A percentile compares a stretch with the other conserved stretches of the same genome.
Conservation (phyloP, 768 basidiomycete species). For the Lactifluus rugatus region DNA sequence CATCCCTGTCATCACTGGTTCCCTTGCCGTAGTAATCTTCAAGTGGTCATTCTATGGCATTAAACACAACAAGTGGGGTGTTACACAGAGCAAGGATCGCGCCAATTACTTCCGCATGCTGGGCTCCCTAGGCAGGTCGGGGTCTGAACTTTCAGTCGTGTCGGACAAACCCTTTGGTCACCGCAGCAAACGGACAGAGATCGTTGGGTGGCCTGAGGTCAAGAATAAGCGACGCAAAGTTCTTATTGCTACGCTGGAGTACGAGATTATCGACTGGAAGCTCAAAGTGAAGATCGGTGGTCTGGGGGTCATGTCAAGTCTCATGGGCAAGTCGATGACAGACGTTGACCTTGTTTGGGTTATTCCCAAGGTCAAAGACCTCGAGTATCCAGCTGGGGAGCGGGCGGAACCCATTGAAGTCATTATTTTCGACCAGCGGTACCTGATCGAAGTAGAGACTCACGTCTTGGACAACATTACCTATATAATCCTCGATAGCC, state of each 20-base stretch:
- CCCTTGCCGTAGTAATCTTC: constrained; percentile 75
- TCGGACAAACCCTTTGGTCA: constrained; percentile 61
- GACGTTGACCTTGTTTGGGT: constrained; percentile 95
- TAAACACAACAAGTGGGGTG: constrained; percentile 86
- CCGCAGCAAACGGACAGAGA: constrained; percentile 47
- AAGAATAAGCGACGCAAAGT: constrained; percentile 86
- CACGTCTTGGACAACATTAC: constrained; percentile 93
- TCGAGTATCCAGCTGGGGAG: constrained; percentile 88
- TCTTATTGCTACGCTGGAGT: constrained; percentile 86
- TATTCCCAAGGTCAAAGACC: constrained; percentile 86
- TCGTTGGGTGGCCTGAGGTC: constrained; percentile 94
- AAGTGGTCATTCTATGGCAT: constrained; percentile 97
- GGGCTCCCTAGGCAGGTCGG: constrained; percentile 54
- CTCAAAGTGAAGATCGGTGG: constrained; percentile 97
- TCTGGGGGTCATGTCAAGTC: constrained; percentile 95
- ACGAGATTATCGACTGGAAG: constrained; percentile 97
- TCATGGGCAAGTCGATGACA: constrained; percentile 98
- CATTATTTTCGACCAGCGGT: constrained; percentile 91
- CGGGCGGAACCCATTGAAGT: constrained; percentile 92
- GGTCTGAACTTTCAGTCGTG: constrained; percentile 44
- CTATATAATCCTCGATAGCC: constrained; percentile 86
- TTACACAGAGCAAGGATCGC: constrained; percentile 57
- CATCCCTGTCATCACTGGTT: constrained; percentile 80
- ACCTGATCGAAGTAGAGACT: constrained; percentile 92
- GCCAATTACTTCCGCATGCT: constrained; percentile 86